These are phyloP conservation scores for Chernovozyma sophiae-reginae DNA, from an alignment of 1,139 yeast genomes.

Conservation along the genomic window DNA sequence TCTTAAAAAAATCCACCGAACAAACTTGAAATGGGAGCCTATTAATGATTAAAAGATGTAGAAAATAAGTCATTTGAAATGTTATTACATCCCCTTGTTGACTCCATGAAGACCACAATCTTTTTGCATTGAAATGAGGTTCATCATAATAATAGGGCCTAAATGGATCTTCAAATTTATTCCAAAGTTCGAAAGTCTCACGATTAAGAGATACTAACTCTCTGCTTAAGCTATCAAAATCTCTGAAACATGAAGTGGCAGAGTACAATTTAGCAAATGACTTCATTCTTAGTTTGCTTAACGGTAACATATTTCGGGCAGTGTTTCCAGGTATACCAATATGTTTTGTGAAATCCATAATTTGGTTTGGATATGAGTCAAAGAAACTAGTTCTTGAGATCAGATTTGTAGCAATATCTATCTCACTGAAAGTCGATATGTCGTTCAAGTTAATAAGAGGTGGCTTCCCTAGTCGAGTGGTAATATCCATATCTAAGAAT, in stretches of 20 bases:
- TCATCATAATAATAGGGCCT: neutral
- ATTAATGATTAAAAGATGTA: conserved; percentile 35
- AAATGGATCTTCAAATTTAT: neutral
- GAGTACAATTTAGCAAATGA: neutral
- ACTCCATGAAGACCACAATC: neutral
- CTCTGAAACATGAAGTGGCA: neutral
- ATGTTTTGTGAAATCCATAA: neutral
- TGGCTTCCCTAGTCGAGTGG: conserved; percentile 57
- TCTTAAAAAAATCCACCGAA: conserved; percentile 12
- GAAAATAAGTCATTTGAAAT: conserved; percentile 20
- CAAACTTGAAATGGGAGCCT: conserved; percentile 22
- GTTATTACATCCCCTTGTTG: neutral
- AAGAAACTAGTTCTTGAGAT: neutral
- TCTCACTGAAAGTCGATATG: conserved; percentile 16
- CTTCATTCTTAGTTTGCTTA: neutral
- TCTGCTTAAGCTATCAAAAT: neutral
- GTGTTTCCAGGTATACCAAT: neutral
- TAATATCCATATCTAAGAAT: conserved; percentile 48
- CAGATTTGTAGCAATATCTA: conserved; percentile 7
- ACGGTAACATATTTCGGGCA: neutral
- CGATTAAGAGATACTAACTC: neutral
- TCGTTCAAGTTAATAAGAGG: conserved; percentile 39
- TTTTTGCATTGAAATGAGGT: neutral
- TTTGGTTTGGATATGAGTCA: neutral
- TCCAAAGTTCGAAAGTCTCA: neutral